These are phyloP conservation scores for Fusarium coicis DNA, from an alignment of 2,329 filamentous ascomycete genomes.

Conservation along the genomic window DNA sequence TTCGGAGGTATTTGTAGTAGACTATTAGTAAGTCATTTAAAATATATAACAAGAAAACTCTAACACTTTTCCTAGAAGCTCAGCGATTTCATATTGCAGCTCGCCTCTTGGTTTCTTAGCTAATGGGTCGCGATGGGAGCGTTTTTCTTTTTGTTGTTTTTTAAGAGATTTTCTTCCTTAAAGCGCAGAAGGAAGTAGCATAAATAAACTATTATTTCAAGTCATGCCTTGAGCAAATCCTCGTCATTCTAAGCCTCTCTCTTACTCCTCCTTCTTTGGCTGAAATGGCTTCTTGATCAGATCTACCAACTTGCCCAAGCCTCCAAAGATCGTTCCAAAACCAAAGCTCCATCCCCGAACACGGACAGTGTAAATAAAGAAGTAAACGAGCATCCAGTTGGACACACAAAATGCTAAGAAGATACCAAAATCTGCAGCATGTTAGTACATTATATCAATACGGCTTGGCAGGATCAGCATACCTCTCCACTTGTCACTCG, in stretches of 20 bases:
- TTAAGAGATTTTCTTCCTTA: too few species aligned
- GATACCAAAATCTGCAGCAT: slow-evolving; percentile 68
- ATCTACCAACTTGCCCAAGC: slow-evolving; percentile 31
- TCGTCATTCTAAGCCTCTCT: not conserved
- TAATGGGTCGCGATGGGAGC: too few species aligned
- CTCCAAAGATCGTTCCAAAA: slow-evolving; percentile 55
- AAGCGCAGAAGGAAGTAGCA: too few species aligned
- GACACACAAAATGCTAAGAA: slow-evolving; percentile 76
- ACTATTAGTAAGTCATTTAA: too few species aligned
- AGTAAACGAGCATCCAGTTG: slow-evolving; percentile 79
- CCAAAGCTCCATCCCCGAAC: slow-evolving; percentile 78
- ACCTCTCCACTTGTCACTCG: slow-evolving; percentile 70
- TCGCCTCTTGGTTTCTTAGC: too few species aligned
- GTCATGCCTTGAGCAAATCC: too few species aligned
- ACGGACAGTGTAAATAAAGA: slow-evolving; percentile 80
- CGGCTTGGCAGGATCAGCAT: not conserved
- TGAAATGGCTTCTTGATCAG: slow-evolving; percentile 38
- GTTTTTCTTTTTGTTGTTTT: too few species aligned
- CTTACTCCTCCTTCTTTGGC: slow-evolving; percentile 20
- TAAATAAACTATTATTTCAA: too few species aligned
- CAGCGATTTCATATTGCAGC: too few species aligned
- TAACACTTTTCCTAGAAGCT: too few species aligned
- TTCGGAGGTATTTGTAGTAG: too few species aligned
- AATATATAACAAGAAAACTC: too few species aligned
- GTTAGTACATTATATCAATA: not conserved